Conservation (phyloP, 495 filamentous ascomycete species). For the Recurvomyces mirabilis region DNA sequence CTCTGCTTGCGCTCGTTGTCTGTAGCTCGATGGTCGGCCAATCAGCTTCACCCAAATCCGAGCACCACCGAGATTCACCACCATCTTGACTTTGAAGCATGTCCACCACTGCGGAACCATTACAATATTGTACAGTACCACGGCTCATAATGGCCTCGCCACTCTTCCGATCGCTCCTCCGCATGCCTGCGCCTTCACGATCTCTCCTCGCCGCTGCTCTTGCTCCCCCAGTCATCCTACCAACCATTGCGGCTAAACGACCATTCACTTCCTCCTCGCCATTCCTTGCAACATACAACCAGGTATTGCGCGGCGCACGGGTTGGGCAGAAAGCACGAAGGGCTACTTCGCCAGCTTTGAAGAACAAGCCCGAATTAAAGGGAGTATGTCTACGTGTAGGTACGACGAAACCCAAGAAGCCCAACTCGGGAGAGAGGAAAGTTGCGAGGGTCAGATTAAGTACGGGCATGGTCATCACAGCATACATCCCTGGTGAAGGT, state of each 20-base stretch:
- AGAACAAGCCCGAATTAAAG: constrained; percentile 69
- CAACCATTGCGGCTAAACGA: constrained; percentile 1
- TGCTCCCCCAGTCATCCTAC: background rate
- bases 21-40: background rate
- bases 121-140: background rate
- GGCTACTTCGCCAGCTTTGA: constrained; percentile 72
- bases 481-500: constrained; percentile 93
- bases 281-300: constrained; percentile 31
- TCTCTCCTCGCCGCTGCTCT: constrained; percentile 3
- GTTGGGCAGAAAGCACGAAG: constrained; percentile 65
- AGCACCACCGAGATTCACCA: background rate
- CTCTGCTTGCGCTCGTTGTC: background rate
- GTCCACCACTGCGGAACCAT: background rate
- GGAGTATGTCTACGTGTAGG: constrained; percentile 89
- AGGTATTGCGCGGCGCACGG: constrained; percentile 57
- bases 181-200: constrained; percentile 15
- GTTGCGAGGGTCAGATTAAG: constrained; percentile 79
- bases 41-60: background rate
- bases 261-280: constrained; percentile 20
- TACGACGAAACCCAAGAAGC: constrained; percentile 93
- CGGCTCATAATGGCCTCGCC: constrained; percentile 10
- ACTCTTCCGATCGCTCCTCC: constrained; percentile 11
- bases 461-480: constrained; percentile 72
- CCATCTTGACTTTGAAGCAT: background rate
- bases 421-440: constrained; percentile 92